phyloP scores from a whole-genome alignment of 2,329 filamentous ascomycete genomes.

The Phialocephala subalpina region DNA sequence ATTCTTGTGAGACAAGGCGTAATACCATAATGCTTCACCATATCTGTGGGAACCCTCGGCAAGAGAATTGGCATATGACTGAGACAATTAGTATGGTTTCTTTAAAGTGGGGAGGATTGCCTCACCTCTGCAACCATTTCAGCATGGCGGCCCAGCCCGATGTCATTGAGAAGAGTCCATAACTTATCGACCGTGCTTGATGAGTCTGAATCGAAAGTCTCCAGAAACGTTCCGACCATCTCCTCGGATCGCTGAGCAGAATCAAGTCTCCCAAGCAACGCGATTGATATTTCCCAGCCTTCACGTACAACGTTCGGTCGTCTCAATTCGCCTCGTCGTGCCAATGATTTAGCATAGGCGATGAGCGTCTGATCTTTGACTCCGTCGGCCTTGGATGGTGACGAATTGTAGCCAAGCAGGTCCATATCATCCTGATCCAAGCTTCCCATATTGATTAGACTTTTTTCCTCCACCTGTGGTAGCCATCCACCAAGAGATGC shows the following conservation, averaged over 20 bases:
- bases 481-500: conserved; percentile 88
- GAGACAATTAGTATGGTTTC: conserved; percentile 36
- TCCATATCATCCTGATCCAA: conserved; percentile 87
- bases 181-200: conserved; percentile 81
- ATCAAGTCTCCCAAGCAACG: conserved; percentile 83
- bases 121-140: conserved; percentile 83
- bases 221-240: conserved; percentile 76
- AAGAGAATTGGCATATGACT: conserved; percentile 86
- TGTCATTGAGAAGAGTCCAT: conserved; percentile 77
- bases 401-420: conserved; percentile 71
- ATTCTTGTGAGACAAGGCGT: conserved; percentile 81
- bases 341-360: conserved; percentile 75
- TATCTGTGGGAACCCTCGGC: conserved; percentile 78
- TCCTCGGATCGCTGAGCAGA: conserved; percentile 74
- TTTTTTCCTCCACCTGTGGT: conserved; percentile 62
- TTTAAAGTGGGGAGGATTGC: conserved; percentile 24
- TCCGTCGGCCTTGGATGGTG: conserved; percentile 66
- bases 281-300: conserved; percentile 90
- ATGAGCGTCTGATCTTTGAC: conserved; percentile 83
- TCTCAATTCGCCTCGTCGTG: conserved; percentile 55
- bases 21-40: conserved; percentile 89
- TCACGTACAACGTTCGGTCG: conserved; percentile 54
- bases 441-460: conserved; percentile 62
- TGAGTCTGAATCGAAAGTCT: conserved; percentile 75
- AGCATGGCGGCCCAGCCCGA: conserved; percentile 82